Percentiles rank a stretch among this genome's conserved stretches.
Evolutionary conservation across 2,329 filamentous ascomycete genomes (phyloP).

Genomic region (Colletotrichum melonis): DNA sequence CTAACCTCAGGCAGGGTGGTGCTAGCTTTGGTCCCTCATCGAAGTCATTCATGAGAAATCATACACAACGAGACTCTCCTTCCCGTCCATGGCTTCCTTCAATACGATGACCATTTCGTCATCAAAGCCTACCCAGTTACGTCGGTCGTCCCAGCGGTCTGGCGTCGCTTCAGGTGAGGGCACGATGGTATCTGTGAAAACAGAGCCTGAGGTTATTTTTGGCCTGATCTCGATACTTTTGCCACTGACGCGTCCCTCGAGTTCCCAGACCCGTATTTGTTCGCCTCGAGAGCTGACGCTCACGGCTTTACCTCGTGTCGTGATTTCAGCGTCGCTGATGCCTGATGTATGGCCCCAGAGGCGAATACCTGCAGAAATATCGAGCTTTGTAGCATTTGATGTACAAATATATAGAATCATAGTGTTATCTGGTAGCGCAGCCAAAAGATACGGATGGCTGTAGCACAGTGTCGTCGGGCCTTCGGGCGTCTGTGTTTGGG

Average conservation of each 20-base stretch:
- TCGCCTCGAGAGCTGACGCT: slow-evolving; percentile 86
- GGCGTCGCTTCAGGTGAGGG: not conserved
- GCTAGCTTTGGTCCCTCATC: not conserved
- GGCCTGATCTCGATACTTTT: slow-evolving; percentile 64
- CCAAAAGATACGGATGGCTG: slow-evolving; percentile 85
- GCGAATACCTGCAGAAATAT: slow-evolving; percentile 78
- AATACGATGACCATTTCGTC: slow-evolving; percentile 92
- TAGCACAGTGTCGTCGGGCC: slow-evolving; percentile 76
- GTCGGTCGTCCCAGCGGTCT: slow-evolving; percentile 56
- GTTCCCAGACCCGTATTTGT: slow-evolving; percentile 87
- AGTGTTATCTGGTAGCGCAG: slow-evolving; percentile 88
- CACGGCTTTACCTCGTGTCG: slow-evolving; percentile 85
- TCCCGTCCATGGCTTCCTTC: slow-evolving; percentile 74
- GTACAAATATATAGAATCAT: slow-evolving; percentile 84
- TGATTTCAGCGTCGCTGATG: slow-evolving; percentile 87
- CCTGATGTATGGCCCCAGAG: slow-evolving; percentile 94
- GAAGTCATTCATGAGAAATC: slow-evolving; percentile 76
- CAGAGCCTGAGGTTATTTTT: slow-evolving; percentile 38
- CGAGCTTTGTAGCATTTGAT: slow-evolving; percentile 73
- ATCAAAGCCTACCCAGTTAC: slow-evolving; percentile 86
- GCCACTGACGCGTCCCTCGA: slow-evolving; percentile 75
- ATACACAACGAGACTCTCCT: slow-evolving; percentile 83
- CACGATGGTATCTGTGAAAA: not conserved
- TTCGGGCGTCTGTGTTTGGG: slow-evolving; percentile 35
- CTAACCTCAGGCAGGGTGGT: not conserved